Conservation (phyloP, 1,284 basidiomycete genomes). For the Heterobasidion irregulare region DNA sequence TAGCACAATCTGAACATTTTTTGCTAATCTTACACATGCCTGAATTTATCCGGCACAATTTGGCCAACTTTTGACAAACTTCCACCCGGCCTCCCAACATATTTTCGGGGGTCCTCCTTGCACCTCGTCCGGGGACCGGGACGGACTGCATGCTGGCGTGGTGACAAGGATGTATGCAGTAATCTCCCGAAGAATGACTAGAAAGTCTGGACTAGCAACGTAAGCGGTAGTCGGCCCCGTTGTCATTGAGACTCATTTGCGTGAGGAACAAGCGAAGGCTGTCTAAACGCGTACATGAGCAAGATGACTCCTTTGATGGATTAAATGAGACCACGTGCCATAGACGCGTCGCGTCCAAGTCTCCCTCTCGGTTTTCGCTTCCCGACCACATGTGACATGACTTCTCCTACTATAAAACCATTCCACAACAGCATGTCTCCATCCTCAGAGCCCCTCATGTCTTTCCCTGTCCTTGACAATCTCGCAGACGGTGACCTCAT, state of each 20-base stretch:
- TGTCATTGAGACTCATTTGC: too few species aligned
- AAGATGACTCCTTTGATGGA: neutral
- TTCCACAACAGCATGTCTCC: neutral
- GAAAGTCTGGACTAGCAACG: too few species aligned
- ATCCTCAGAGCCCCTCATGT: neutral
- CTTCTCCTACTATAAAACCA: neutral
- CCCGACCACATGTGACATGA: neutral
- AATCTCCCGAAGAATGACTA: too few species aligned
- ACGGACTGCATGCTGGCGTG: conserved; percentile 30
- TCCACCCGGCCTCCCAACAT: too few species aligned
- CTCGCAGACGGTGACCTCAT: neutral
- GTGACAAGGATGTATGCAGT: too few species aligned
- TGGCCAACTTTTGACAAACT: too few species aligned
- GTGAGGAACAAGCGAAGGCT: too few species aligned
- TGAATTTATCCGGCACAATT: too few species aligned
- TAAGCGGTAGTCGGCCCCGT: too few species aligned
- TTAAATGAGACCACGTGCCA: neutral
- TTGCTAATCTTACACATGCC: too few species aligned
- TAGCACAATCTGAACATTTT: too few species aligned
- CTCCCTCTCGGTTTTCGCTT: neutral
- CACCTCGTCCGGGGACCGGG: conserved; percentile 25
- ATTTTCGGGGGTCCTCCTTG: conserved; percentile 1
- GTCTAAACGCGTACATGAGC: neutral
- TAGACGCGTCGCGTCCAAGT: neutral
- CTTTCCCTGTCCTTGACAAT: neutral